Conservation (phyloP, 2,329 filamentous ascomycete genomes). For the Hymenoscyphus repandus region DNA sequence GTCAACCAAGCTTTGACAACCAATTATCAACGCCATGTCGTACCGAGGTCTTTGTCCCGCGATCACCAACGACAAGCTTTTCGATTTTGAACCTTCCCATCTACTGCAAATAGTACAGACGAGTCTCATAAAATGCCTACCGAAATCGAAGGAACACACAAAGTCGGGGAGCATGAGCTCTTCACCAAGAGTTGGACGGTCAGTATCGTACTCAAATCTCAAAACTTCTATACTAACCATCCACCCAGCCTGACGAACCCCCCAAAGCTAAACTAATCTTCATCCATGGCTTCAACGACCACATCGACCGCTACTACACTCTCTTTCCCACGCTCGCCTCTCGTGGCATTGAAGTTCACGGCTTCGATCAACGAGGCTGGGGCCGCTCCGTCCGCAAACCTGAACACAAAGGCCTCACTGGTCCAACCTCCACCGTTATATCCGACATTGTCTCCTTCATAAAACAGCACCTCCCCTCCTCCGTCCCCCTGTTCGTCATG, state of each 20-base stretch:
- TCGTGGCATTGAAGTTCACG: conserved; percentile 68
- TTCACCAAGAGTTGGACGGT: conserved; percentile 32
- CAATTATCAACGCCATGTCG: too few relatives aligned
- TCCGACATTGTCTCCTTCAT: conserved; percentile 76
- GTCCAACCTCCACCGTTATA: conserved; percentile 67
- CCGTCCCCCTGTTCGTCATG: conserved; percentile 71
- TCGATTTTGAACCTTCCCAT: too few relatives aligned
- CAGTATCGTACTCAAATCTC: background rate
- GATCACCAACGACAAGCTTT: too few relatives aligned
- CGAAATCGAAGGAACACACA: conserved; percentile 29
- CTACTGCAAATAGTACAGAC: too few relatives aligned
- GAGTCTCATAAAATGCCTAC: conserved; percentile 22
- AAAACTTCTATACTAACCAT: conserved; percentile 1
- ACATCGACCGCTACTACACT: conserved; percentile 69
- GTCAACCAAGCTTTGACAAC: too few relatives aligned
- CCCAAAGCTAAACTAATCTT: conserved; percentile 69
- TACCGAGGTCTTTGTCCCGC: too few relatives aligned
- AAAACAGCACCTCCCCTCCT: conserved; percentile 46
- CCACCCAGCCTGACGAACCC: conserved; percentile 23
- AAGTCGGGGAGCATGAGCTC: conserved; percentile 26
- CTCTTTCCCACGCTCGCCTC: conserved; percentile 67
- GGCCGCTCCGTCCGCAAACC: conserved; percentile 62
- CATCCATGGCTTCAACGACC: conserved; percentile 87
- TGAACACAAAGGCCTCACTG: conserved; percentile 65
- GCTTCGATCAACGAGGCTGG: conserved; percentile 88